Evolutionary conservation across 768 basidiomycete species (phyloP).

Genomic region (Lyophyllum semitale): DNA sequence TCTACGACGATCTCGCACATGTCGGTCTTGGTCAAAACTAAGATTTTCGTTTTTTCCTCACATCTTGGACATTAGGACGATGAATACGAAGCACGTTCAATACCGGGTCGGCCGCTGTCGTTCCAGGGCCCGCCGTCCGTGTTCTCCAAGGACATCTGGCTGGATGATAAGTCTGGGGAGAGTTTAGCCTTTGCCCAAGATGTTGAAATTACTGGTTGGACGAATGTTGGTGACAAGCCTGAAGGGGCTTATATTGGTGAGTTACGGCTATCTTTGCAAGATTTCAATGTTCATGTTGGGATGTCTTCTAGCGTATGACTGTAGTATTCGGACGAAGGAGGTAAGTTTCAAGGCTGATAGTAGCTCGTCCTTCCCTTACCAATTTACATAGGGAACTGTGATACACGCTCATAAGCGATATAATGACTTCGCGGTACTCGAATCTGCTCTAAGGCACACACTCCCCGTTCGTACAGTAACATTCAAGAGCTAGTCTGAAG

Average conservation of each 20-base stretch:
- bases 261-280: neutral
- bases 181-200: constrained; percentile 61
- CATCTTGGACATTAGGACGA: constrained; percentile 15
- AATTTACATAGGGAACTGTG: constrained; percentile 47
- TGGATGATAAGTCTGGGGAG: constrained; percentile 60
- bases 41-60: neutral
- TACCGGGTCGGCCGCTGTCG: constrained; percentile 24
- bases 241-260: constrained; percentile 69
- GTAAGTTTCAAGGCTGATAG: constrained; percentile 15
- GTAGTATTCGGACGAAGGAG: constrained; percentile 68
- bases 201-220: constrained; percentile 71
- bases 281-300: neutral
- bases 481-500: no score
- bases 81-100: constrained; percentile 7
- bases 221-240: constrained; percentile 64
- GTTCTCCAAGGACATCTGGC: constrained; percentile 71
- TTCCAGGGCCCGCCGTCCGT: constrained; percentile 49
- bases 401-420: constrained; percentile 72
- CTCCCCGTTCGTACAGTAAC: constrained; percentile 48
- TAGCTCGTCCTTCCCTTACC: constrained; percentile 3
- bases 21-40: constrained; percentile 16
- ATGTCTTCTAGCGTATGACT: constrained; percentile 63
- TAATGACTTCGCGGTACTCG: constrained; percentile 61
- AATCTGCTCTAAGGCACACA: constrained; percentile 44
- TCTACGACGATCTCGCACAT: constrained; percentile 65